A percentile compares a stretch with the other conserved stretches of the same genome.
Conservation (phyloP, 495 filamentous ascomycete species). For the Trichodelitschia bisporula region DNA sequence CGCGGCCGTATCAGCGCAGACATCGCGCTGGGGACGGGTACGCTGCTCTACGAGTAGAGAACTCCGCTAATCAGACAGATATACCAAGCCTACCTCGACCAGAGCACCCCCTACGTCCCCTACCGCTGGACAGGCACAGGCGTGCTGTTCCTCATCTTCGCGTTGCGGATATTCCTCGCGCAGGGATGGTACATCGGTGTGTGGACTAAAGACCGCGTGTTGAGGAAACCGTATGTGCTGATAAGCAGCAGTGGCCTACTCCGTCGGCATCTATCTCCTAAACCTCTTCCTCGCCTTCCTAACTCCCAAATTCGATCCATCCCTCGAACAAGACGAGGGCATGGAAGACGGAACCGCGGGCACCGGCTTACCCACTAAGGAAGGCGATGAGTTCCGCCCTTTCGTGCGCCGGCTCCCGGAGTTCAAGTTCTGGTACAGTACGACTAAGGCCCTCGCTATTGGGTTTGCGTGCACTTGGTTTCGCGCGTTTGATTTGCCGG, state of each 20-base stretch:
- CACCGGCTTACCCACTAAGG: constrained; percentile 57
- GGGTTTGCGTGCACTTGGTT: constrained; percentile 83
- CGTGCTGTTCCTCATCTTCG: constrained; percentile 52
- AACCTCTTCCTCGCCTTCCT: constrained; percentile 99
- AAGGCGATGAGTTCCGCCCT: constrained; percentile 89
- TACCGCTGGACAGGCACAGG: constrained; percentile 78
- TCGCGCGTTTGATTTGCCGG: constrained; percentile 77
- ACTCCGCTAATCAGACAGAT: constrained; percentile 24
- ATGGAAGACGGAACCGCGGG: constrained; percentile 73
- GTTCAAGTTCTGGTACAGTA: constrained; percentile 98
- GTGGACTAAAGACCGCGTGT: no score
- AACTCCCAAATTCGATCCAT: constrained; percentile 95
- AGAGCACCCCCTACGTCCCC: constrained; percentile 59
- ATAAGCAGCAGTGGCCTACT: constrained; percentile 84
- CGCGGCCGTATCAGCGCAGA: constrained; percentile 64
- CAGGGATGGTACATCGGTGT: constrained; percentile 98
- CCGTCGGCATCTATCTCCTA: constrained; percentile 93
- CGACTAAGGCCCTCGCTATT: constrained; percentile 66
- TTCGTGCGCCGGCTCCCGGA: constrained; percentile 91
- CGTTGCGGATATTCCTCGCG: constrained; percentile 64
- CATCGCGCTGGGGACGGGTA: constrained; percentile 43
- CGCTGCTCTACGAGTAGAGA: neutral
- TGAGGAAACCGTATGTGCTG: neutral
- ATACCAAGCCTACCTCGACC: constrained; percentile 89
- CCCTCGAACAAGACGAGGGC: constrained; percentile 79